Evolutionary conservation across 169 alveolate genomes (phyloP), one percentile per base, ranked within the genome.

Genomic region (Ichthyophthirius multifiliis): DNA sequence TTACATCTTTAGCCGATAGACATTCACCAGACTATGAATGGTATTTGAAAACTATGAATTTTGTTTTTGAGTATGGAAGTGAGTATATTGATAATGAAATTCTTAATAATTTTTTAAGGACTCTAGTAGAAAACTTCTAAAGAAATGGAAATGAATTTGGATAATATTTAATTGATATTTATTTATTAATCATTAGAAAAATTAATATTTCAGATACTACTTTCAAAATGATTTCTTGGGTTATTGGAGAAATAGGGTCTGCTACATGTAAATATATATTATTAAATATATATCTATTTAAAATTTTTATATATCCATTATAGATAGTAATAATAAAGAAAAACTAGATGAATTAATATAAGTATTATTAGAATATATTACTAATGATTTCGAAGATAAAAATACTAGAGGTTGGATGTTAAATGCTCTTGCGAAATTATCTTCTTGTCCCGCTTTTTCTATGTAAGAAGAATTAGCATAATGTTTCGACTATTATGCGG

Each of bases 21-120:
- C 95, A 87, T 81, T 94, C 97, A 10, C 98, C 99, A 39, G 89
- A 86, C 65, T 90, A 94, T 79, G 89, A 88, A 12, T 95, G 98
- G 97, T 94, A 90, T 65, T 85, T 95, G 18, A 89, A 88, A 80
- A 94, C 97, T 18, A 94, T 94, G 95, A 93, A 92, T 89, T 93
- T 83, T 10, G 89, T 95, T 37, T 95, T 90, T 84, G 97, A 93
- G 82, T 82, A 86, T 81, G 95, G 96, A 7, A 96, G 97, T 6
- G 97, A 96, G 73, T 88, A 89, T 71, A 92, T 96, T 31, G 93
- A 95, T 34, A 76, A 63, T 39, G 95, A 91, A 62, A 94, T 94
- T 46, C 83, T 93, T 43, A 92, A 94, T 34, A 93, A 93, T 74
- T 90, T 96, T 76, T 90, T 95, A 43, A 94, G 86, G 67, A 84